Conservation (phyloP, 2,329 filamentous ascomycete species). For the Knufia petricola region DNA sequence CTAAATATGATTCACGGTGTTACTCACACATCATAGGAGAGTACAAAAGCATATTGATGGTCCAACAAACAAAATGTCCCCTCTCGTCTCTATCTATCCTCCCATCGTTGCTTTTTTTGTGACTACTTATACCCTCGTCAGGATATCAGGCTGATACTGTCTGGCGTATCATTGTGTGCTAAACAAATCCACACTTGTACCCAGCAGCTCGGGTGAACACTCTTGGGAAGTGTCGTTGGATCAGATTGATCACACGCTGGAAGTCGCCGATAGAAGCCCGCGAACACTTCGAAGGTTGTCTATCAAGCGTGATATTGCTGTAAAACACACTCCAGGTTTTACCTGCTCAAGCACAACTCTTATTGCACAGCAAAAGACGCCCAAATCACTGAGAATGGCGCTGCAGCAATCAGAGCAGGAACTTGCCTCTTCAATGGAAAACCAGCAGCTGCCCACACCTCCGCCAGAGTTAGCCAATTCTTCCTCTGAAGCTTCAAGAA, state of each 20-base stretch:
- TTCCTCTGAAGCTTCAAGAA: background rate
- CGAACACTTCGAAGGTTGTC: background rate
- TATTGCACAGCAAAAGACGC: background rate
- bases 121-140: background rate
- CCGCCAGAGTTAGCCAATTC: slow-evolving; percentile 5
- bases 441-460: slow-evolving; percentile 6
- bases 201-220: too few species aligned
- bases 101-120: background rate
- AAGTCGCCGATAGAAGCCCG: background rate
- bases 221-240: too few species aligned
- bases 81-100: background rate
- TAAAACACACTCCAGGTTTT: background rate
- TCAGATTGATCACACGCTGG: background rate
- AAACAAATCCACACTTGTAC: too few species aligned
- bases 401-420: background rate
- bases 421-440: slow-evolving; percentile 4
- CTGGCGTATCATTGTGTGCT: too few species aligned
- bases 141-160: background rate
- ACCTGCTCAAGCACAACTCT: background rate
- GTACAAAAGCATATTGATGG: background rate
- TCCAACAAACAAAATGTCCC: background rate
- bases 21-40: background rate
- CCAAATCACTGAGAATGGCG: background rate
- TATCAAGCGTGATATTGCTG: background rate
- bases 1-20: slow-evolving; percentile 2